phyloP scores from a whole-genome alignment of 371 early-diverging fungal genomes.

The Mortierella sp. region DNA sequence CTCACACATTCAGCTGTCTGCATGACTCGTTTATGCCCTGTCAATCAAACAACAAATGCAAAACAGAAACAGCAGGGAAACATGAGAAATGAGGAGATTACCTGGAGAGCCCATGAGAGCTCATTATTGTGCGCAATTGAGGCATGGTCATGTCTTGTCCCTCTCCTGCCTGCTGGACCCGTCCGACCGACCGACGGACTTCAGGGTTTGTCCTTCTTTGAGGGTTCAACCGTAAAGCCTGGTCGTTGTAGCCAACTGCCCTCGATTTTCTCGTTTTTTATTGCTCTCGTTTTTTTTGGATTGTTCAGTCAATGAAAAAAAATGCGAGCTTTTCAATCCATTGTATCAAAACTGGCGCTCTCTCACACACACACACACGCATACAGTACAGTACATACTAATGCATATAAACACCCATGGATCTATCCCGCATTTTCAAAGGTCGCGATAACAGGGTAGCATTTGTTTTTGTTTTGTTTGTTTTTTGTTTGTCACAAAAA shows the following conservation, averaged over 20 bases:
- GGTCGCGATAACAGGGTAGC: not conserved
- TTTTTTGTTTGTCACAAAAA: not conserved
- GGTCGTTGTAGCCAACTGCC: not conserved
- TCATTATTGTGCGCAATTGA: not conserved
- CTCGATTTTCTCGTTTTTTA: not conserved
- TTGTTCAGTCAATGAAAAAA: not conserved
- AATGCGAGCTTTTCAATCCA: not conserved
- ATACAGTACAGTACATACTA: not conserved
- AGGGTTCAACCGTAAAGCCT: constrained; percentile 11
- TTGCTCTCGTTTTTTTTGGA: not conserved
- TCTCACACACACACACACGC: not conserved
- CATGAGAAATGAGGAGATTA: not conserved
- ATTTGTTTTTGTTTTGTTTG: not conserved
- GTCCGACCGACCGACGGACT: not conserved
- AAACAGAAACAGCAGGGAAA: no score
- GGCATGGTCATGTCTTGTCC: not conserved
- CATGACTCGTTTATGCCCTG: not conserved
- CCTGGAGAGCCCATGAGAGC: constrained; percentile 10
- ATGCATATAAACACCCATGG: not conserved
- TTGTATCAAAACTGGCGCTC: not conserved
- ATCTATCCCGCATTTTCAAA: constrained; percentile 10
- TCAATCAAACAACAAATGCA: not conserved
- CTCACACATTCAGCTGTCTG: not conserved
- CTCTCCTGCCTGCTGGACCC: not conserved
- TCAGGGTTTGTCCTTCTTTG: not conserved